Evolutionary conservation across 2,329 filamentous ascomycete species (phyloP).

Genomic region (Aurifilum marmelostoma): DNA sequence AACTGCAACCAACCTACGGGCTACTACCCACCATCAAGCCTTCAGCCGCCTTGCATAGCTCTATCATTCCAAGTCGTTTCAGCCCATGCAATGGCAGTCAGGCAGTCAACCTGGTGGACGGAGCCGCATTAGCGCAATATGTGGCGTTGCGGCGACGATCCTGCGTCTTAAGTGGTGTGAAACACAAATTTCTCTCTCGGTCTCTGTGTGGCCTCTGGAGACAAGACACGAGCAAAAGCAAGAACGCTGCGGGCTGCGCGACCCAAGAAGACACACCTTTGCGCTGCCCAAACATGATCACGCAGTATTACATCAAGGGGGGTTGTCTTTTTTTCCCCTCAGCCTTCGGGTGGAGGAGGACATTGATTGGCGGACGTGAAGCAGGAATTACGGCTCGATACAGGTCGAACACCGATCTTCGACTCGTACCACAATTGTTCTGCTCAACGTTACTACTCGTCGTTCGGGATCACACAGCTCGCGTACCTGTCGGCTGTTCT

Average conservation of each 20-base stretch:
- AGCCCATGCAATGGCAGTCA: slow-evolving; percentile 15
- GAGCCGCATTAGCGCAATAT: background rate
- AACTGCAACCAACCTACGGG: background rate
- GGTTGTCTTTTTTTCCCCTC: background rate
- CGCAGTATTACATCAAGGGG: background rate
- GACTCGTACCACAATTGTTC: slow-evolving; percentile 17
- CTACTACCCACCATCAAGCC: background rate
- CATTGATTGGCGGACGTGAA: slow-evolving; percentile 20
- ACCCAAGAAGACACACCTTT: background rate
- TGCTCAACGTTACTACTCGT: background rate
- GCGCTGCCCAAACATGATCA: background rate
- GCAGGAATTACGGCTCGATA: slow-evolving; percentile 26
- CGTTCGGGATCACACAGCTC: background rate
- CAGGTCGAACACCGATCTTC: slow-evolving; percentile 21
- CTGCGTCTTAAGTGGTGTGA: slow-evolving; percentile 13
- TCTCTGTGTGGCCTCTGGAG: background rate
- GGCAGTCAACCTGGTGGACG: slow-evolving; percentile 7
- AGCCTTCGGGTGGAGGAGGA: slow-evolving; percentile 21
- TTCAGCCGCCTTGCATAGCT: background rate
- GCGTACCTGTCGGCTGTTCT: background rate
- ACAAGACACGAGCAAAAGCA: background rate
- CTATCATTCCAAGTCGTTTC: slow-evolving; percentile 18
- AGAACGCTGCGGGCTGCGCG: background rate
- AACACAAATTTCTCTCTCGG: background rate
- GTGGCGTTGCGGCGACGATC: slow-evolving; percentile 1